These are phyloP conservation scores for Phytophthora multivora DNA, from an alignment of 352 stramenopile species.

Conservation along the genomic window DNA sequence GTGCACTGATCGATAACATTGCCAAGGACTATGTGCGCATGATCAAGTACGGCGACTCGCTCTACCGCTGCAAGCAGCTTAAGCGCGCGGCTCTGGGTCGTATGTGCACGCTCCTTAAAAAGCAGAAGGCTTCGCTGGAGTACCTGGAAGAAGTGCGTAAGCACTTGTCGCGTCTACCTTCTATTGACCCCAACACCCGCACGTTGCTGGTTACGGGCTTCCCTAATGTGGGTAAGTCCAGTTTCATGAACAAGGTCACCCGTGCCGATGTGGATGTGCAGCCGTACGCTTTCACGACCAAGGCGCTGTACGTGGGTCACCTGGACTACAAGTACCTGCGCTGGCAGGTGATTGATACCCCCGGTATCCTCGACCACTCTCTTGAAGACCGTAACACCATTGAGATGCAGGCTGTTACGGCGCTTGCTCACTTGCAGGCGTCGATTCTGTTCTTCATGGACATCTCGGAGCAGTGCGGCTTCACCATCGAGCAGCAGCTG, in stretches of 20 bases:
- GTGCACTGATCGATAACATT: slow-evolving; percentile 97
- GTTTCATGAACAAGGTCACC: slow-evolving; percentile 99
- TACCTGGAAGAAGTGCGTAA: slow-evolving; percentile 98
- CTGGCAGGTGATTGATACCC: slow-evolving; percentile 99
- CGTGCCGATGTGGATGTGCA: slow-evolving; percentile 99
- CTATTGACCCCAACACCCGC: slow-evolving; percentile 98
- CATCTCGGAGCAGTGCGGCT: slow-evolving; percentile 99
- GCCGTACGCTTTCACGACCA: slow-evolving; percentile 99
- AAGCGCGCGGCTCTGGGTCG: slow-evolving; percentile 99
- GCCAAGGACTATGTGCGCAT: slow-evolving; percentile 99
- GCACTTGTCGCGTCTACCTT: slow-evolving; percentile 98
- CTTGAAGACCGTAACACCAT: slow-evolving; percentile 99
- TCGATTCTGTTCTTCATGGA: slow-evolving; percentile 99
- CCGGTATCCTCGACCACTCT: slow-evolving; percentile 99
- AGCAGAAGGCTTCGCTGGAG: slow-evolving; percentile 97
- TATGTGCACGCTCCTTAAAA: slow-evolving; percentile 99
- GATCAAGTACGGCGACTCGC: slow-evolving; percentile 99
- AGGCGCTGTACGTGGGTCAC: slow-evolving; percentile 99
- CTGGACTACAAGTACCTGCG: slow-evolving; percentile 99
- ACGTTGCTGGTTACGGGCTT: slow-evolving; percentile 99
- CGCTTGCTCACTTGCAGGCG: slow-evolving; percentile 98
- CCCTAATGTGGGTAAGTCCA: slow-evolving; percentile 99
- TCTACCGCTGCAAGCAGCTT: slow-evolving; percentile 99
- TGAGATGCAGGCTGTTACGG: slow-evolving; percentile 99
- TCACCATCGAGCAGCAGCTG: slow-evolving; percentile 98